Base-by-base conservation (phyloP, 2,329 filamentous ascomycete genomes). In the Alternaria incomplexa region DNA sequence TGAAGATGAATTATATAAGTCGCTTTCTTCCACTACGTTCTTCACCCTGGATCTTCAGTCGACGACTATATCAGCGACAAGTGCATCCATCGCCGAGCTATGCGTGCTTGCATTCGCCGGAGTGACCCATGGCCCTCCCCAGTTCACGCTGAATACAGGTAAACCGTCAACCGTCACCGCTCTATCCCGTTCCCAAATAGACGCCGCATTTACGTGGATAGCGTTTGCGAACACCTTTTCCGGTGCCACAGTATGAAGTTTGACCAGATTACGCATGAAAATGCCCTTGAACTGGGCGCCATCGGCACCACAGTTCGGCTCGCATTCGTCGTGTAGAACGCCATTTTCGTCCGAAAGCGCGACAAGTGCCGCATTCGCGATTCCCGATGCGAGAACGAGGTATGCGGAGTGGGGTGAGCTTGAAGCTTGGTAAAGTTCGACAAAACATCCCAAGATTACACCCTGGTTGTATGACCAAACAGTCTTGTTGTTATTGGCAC, bases 201-300 rank as follows among this genome's bases (percentile, higher is more conserved):
- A 86, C 64, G 90, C 81, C 10, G 90, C 90, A 61, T 91, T 92
- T 26, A 77, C 80, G 51, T 84, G 76, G 59, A 93, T 86, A 58
- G 89, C 89, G 3, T 80, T 73, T 12, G 78, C 80, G 71, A 88
- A 90, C 10, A 75, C 75, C 4, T 81, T 75, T 40, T 85, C 80
- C 0, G 86, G 85, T 1, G 83, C 84, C 3, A 78, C 85, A 1
- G 79, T 72, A 22, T 90, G 82, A 32, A 93, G 77, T 58, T 86
- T 85, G 32, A 84, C 83, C 20, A 93, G 79, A 72, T 91, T 91
- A 20, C 89, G 85, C 15, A 87, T 83, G 66, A 92, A 91, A 36
- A 92, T 83, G 4, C 91, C 91, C 78, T 93, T 93, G 84, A 93
- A 93, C 71, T 91, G 88, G 32, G 86, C 83, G 2, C 83, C 85